These are phyloP conservation scores for Colletotrichum salicis DNA, from an alignment of 2,329 filamentous ascomycete species.

Conservation along the genomic window DNA sequence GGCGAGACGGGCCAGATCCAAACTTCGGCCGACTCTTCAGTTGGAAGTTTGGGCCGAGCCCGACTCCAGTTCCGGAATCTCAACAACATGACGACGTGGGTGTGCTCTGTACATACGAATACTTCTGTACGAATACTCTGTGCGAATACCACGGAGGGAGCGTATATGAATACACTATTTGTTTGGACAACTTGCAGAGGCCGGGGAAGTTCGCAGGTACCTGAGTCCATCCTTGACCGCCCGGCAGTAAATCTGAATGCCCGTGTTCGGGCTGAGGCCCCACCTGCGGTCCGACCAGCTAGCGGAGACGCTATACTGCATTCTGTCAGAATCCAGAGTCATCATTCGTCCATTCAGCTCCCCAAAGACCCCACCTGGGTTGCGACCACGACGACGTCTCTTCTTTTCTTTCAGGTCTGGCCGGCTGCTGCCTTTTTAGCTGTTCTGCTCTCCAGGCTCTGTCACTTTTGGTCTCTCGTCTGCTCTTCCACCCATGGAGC, in stretches of 20 bases:
- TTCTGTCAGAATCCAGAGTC: background rate
- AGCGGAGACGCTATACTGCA: slow-evolving; percentile 19
- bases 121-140: too few species aligned
- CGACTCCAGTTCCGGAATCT: background rate
- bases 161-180: too few species aligned
- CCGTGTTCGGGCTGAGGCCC: background rate
- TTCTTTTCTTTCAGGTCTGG: slow-evolving; percentile 2
- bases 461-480: background rate
- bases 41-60: slow-evolving; percentile 28
- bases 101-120: too few species aligned
- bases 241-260: slow-evolving; percentile 9
- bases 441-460: background rate
- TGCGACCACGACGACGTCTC: slow-evolving; percentile 30
- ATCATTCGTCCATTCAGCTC: slow-evolving; percentile 8
- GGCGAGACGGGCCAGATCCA: slow-evolving; percentile 23
- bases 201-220: background rate
- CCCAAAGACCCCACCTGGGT: background rate
- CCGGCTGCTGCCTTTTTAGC: background rate
- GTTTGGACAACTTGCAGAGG: background rate
- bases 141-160: too few species aligned
- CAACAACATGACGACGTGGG: background rate
- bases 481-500: slow-evolving; percentile 6
- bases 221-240: slow-evolving; percentile 9
- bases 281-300: slow-evolving; percentile 17
- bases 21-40: slow-evolving; percentile 19